Percentiles rank a stretch among this genome's conserved stretches.
These are phyloP conservation scores for Kodamaea arcana DNA, from an alignment of 1,139 yeast species.

Conservation along the genomic window DNA sequence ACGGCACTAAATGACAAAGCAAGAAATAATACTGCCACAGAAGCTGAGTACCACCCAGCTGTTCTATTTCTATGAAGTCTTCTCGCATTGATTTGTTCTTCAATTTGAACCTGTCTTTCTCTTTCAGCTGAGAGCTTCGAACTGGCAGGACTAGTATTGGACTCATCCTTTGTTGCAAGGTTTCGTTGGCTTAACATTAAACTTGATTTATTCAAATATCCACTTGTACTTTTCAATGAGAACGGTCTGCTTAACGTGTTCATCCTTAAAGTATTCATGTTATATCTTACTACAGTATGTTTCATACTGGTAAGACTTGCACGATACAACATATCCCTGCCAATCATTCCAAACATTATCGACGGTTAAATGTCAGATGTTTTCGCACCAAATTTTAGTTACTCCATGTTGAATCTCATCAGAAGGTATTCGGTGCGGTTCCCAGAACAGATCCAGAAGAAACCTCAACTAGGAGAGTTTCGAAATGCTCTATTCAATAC, in stretches of 20 bases:
- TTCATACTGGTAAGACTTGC: too few relatives aligned
- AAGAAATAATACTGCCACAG: constrained; percentile 66
- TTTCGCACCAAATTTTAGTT: not conserved
- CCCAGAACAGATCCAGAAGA: constrained; percentile 15
- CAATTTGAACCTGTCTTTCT: too few relatives aligned
- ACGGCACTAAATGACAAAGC: constrained; percentile 90
- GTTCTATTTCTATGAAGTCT: constrained; percentile 40
- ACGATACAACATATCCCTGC: too few relatives aligned
- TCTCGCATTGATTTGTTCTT: constrained; percentile 25
- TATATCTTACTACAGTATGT: too few relatives aligned
- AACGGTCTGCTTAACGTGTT: not conserved
- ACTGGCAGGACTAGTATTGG: too few relatives aligned
- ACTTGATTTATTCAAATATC: too few relatives aligned
- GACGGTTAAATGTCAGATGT: not conserved
- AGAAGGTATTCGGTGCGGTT: constrained; percentile 9
- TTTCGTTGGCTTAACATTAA: too few relatives aligned
- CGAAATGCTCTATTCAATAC: constrained; percentile 37
- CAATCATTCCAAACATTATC: not conserved
- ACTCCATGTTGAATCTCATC: not conserved
- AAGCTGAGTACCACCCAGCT: constrained; percentile 67
- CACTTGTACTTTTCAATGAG: not conserved
- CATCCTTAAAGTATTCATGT: not conserved
- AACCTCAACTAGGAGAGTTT: constrained; percentile 38
- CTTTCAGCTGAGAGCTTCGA: too few relatives aligned
- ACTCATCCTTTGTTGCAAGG: too few relatives aligned